These are phyloP conservation scores for Obelidium mucronatum DNA, from an alignment of 192 early-diverging fungal genomes.

Conservation along the genomic window DNA sequence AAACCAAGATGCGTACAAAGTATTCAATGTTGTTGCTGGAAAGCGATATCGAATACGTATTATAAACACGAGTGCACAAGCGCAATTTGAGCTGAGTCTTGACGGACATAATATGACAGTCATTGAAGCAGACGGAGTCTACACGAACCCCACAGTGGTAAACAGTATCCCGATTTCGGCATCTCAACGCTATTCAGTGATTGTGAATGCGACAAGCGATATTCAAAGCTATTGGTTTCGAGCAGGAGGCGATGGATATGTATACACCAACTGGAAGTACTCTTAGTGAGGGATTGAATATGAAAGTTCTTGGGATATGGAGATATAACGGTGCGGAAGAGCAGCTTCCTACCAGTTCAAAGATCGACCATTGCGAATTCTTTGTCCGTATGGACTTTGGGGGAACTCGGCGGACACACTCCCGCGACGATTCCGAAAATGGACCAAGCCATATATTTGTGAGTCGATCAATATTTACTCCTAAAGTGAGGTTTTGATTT, in stretches of 20 bases:
- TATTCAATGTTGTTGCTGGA: not conserved
- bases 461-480: not conserved
- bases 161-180: slow-evolving; percentile 6
- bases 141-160: slow-evolving; percentile 34
- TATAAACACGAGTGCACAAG: slow-evolving; percentile 24
- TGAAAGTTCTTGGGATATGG: slow-evolving; percentile 10
- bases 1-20: not conserved
- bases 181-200: slow-evolving; percentile 28
- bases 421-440: not conserved
- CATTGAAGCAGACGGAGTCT: slow-evolving; percentile 21
- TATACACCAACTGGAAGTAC: slow-evolving; percentile 19
- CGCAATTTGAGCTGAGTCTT: not conserved
- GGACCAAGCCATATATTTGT: not conserved
- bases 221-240: slow-evolving; percentile 24
- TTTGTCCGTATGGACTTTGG: slow-evolving; percentile 16
- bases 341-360: not conserved
- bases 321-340: slow-evolving; percentile 11
- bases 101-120: slow-evolving; percentile 51
- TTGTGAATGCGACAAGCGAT: not conserved
- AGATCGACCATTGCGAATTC: not conserved
- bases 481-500: not conserved
- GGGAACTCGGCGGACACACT: slow-evolving; percentile 30
- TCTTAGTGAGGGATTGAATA: slow-evolving; percentile 13
- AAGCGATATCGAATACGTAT: slow-evolving; percentile 44
- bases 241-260: slow-evolving; percentile 17